Evolutionary conservation across 2,329 filamentous ascomycete genomes (phyloP).

Genomic region (Penicillium sp.): DNA sequence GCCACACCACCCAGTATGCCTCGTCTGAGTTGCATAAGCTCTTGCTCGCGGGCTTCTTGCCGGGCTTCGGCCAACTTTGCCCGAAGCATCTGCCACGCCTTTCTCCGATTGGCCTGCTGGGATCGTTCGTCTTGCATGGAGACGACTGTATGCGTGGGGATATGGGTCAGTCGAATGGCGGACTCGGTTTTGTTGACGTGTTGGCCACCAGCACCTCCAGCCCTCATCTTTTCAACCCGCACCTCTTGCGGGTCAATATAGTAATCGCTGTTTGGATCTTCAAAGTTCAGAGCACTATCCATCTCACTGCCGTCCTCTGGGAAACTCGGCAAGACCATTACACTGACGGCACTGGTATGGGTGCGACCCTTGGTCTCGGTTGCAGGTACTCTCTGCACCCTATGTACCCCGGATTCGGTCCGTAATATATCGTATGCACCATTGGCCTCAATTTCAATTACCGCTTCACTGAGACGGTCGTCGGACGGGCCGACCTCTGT

Average conservation of each 20-base stretch:
- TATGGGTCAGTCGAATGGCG: slow-evolving; percentile 86
- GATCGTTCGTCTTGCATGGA: slow-evolving; percentile 91
- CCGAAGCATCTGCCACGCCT: slow-evolving; percentile 81
- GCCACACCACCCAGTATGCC: slow-evolving; percentile 74
- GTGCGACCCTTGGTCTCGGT: slow-evolving; percentile 90
- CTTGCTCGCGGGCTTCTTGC: slow-evolving; percentile 79
- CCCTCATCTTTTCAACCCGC: slow-evolving; percentile 81
- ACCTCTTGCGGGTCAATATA: slow-evolving; percentile 85
- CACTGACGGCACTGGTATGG: slow-evolving; percentile 87
- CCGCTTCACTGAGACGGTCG: slow-evolving; percentile 75
- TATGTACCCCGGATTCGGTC: slow-evolving; percentile 88
- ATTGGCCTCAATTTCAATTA: slow-evolving; percentile 74
- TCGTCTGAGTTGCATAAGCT: slow-evolving; percentile 69
- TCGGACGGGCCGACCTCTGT: slow-evolving; percentile 65
- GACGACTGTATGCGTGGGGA: slow-evolving; percentile 81
- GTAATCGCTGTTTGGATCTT: slow-evolving; percentile 87
- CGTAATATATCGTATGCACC: slow-evolving; percentile 80
- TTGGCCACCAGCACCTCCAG: slow-evolving; percentile 87
- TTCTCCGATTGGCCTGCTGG: slow-evolving; percentile 82
- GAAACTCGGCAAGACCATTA: slow-evolving; percentile 87
- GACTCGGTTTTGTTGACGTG: slow-evolving; percentile 99
- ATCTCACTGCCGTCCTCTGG: slow-evolving; percentile 54
- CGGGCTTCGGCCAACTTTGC: slow-evolving; percentile 76
- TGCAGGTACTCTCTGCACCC: slow-evolving; percentile 87
- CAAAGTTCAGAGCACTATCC: slow-evolving; percentile 59